Base-by-base conservation (phyloP, 1,139 yeast species). In the Geotrichum fermentans region DNA sequence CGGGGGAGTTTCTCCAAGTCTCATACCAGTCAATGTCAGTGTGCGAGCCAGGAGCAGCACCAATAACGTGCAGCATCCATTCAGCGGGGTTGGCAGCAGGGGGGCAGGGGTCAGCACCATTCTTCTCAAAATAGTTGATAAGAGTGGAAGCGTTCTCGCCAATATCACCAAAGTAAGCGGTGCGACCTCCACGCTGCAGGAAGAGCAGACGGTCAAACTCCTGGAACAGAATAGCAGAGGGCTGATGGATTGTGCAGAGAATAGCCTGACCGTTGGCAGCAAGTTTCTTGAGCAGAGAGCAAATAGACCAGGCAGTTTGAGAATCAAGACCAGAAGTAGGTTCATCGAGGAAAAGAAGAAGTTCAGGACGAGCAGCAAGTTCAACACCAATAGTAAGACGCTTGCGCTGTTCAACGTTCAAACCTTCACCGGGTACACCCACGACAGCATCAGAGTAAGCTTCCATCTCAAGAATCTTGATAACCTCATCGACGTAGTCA, bases 231-330 rank as follows among this genome's bases (percentile, higher is more conserved):
- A n/a, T n/a, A n/a, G n/a, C n/a, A n/a, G n/a, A n/a, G n/a, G n/a
- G n/a, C n/a, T n/a, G n/a, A n/a, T n/a, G n/a, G n/a, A n/a, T n/a
- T n/a, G n/a, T n/a, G n/a, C n/a, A n/a, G n/a, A n/a, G n/a, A n/a
- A n/a, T n/a, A n/a, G n/a, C 90, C 67, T 85, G 95, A 22, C 95
- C 95, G 57, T 80, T 81, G 63, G 78, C 73, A 18, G 92, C 84
- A 50, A 85, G 73, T 63, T 80, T 82, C 66, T 87, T 77, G 78
- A 85, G 78, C 65, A 86, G 73, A 62, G 81, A 80, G 65, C 87
- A 80, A 60, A 84, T 80, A 20, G 92, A 79, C 95, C 95, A 85
- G 7, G 96, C 95, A 50, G 95, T 83, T 68, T 87, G 95, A 21
- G 96, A 86, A 64, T 88, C 96, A 57, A 88, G 73, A n/a, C n/a